Evolutionary conservation across 73 alveolate species (phyloP), one percentile per base, ranked within the genome.

Genomic region (Paramecium sexaurelia): DNA sequence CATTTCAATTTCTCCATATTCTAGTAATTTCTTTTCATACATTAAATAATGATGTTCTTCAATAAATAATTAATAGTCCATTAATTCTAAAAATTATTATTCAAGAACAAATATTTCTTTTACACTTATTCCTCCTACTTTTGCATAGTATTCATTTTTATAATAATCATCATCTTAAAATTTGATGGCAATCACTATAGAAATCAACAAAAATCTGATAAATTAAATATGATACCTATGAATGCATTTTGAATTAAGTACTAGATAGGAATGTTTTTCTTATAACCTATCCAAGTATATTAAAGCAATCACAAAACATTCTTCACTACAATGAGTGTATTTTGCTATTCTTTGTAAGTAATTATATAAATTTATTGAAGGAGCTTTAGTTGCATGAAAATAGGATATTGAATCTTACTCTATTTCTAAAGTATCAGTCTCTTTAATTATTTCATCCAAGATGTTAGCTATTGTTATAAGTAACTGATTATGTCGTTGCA

Each of bases 41-140:
- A 61, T 86, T 1, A 75, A 68, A 95, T 73, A 95, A 37, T 90
- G 84, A 26, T 94, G 95, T 41, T 94, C 94, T 7, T 68, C 40
- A 67, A 95, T 95, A 66, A 32, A 94, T 67, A 96, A 86, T 29
- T 85, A 22, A 84, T 87, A 95, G 13, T 95, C 97, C 56, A 96
- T 95, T 37, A 90, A 55, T 51, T 57, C 93, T 32, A 96, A 85
- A 92, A 96, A 96, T 26, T 84, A 88, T 35, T 57, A 47, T 89
- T 96, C 98, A 29, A 96, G 95, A 47, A 41, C 88, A 73, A 78
- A 87, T 20, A 92, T 66, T 85, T 96, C 99, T 45, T 68, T 57
- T 66, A 55, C 82, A 15, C 91, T 45, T 32, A 96, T 83, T 9
- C 99, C 99, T 55, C 98, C 98, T 26, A 96, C 89, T 85, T 93